Evolutionary conservation across 2,329 filamentous ascomycete species (phyloP).

Genomic region (Fusarium sp.): DNA sequence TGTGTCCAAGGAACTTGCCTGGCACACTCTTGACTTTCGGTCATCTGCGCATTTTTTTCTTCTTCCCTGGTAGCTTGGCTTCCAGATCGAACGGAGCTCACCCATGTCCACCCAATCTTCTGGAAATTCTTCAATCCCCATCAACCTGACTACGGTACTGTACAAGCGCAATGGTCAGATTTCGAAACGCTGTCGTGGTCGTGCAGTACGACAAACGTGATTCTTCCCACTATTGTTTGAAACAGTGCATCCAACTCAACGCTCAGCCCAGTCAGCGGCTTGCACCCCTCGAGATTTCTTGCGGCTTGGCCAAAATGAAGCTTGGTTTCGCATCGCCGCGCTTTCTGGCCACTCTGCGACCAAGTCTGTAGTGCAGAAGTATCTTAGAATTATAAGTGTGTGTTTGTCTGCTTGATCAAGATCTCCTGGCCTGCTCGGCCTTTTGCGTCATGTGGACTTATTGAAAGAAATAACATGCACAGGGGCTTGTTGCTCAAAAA

Average conservation of each 20-base stretch:
- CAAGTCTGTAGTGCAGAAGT: not conserved
- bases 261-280: not conserved
- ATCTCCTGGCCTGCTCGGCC: slow-evolving; percentile 4
- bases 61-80: not conserved
- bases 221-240: slow-evolving; percentile 3
- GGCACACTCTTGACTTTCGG: slow-evolving; percentile 24
- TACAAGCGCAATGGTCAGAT: not conserved
- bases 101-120: slow-evolving; percentile 12
- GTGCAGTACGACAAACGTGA: slow-evolving; percentile 17
- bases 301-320: not conserved
- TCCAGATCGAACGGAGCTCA: slow-evolving; percentile 9
- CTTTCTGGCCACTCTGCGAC: slow-evolving; percentile 1
- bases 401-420: slow-evolving; percentile 5
- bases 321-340: slow-evolving; percentile 3
- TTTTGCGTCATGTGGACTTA: slow-evolving; percentile 23
- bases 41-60: slow-evolving; percentile 21
- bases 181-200: slow-evolving; percentile 26
- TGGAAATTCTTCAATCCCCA: slow-evolving; percentile 26
- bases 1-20: slow-evolving; percentile 41
- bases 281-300: not conserved
- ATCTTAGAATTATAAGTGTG: slow-evolving; percentile 4
- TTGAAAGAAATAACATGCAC: slow-evolving; percentile 3
- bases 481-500: slow-evolving; percentile 8
- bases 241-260: slow-evolving; percentile 16
- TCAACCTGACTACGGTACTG: slow-evolving; percentile 1